A percentile compares a stretch with the other conserved stretches of the same genome.
Evolutionary conservation across 805 yeast genomes (phyloP).

Genomic region (Lachancea fermentati): DNA sequence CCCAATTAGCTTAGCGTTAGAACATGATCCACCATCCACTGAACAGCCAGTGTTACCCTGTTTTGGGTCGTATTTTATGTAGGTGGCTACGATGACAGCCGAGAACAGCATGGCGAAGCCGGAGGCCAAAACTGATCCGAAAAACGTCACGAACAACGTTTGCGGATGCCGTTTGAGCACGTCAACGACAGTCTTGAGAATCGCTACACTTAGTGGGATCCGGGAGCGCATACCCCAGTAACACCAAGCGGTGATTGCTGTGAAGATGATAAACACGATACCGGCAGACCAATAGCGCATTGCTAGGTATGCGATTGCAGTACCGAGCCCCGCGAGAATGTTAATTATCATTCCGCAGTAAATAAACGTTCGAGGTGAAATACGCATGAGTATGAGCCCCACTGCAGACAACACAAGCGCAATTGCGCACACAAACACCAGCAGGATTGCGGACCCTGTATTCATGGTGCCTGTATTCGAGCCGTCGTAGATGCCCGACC

Average conservation of each 20-base stretch:
- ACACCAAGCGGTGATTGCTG: constrained; percentile 57
- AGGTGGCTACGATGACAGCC: constrained; percentile 65
- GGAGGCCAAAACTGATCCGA: constrained; percentile 56
- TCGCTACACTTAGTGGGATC: constrained; percentile 69
- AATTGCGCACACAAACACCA: constrained; percentile 58
- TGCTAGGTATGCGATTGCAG: constrained; percentile 68
- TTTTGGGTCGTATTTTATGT: constrained; percentile 68
- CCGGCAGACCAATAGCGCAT: constrained; percentile 75
- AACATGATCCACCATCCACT: constrained; percentile 47
- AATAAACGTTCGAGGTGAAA: constrained; percentile 63
- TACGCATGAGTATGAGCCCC: constrained; percentile 57
- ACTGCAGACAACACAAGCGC: constrained; percentile 51
- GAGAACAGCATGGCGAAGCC: constrained; percentile 63
- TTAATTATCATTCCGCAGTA: constrained; percentile 62
- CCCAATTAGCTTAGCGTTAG: constrained; percentile 59
- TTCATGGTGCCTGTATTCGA: constrained; percentile 56
- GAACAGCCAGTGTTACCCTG: constrained; percentile 47
- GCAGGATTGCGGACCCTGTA: constrained; percentile 67
- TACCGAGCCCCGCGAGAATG: constrained; percentile 62
- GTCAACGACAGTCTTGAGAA: constrained; percentile 65
- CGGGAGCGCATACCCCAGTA: constrained; percentile 68
- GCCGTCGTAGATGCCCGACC: constrained; percentile 55
- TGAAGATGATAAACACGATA: constrained; percentile 62
- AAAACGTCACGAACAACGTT: constrained; percentile 50
- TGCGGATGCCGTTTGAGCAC: constrained; percentile 73